Base-by-base conservation (phyloP, 306 rosid genomes). In the Prinsepia uniflora region DNA sequence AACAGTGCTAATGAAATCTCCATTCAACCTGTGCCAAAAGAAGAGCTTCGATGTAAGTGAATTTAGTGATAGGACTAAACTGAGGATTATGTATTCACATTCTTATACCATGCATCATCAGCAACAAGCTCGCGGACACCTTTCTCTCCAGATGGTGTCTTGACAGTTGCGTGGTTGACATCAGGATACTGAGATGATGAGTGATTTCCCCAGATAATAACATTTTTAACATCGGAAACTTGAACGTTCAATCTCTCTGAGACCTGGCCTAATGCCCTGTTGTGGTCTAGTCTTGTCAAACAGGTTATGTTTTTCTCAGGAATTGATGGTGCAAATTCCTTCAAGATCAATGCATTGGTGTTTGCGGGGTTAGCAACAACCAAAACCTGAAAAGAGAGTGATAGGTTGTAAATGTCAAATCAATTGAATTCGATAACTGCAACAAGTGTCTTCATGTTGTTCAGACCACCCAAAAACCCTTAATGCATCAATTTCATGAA, bases 321-420 rank as follows among this genome's bases (percentile, higher is more conserved):
- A 67, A 94, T 87, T 43, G 99, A 94, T 59, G 99, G 99, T 56
- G 97, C 99, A 17, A 74, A 94, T 80, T 94, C 99, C 82, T 94
- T 94, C 92, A 94, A 76, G 85, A 94, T 94, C 96, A 94, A 80
- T 49, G 97, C 99, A 70, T 94, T 94, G 65, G 99, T 94, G 79
- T 94, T 94, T 63, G 99, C 99, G 42, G 99, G 99, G 81, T 94
- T 94, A 64, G 99, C 99, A 79, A 95, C 97, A 75, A 95, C 99
- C 82, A 95, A 65, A 72, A 95, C 99, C 97, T 95, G 90, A 81
- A 84, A 57, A 63, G 78, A 77, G 42, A 75, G 69, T 24, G 57
- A 18, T 17, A 58, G 47, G 7, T 13, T 30, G 61, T 62, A 43
- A 68, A 14, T 53, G 50, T 48, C 0, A 63, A 64, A 65, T 70